Base-by-base conservation (phyloP, 1,284 basidiomycete species). In the Tremellales sp. region DNA sequence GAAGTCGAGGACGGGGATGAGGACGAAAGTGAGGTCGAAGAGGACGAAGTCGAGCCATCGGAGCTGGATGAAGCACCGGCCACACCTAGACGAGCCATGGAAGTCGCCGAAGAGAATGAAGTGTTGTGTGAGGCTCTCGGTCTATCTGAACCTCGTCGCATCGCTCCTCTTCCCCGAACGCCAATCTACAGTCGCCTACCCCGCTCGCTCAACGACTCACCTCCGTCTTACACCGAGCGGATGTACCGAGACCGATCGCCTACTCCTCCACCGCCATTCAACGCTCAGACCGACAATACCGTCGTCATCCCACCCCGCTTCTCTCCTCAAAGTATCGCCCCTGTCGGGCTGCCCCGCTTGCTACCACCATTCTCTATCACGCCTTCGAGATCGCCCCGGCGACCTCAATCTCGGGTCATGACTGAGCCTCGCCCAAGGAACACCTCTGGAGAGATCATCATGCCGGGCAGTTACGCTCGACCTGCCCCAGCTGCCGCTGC, bases 211-310 rank as follows among this genome's bases (percentile, higher is more conserved):
- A 15, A 31, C 15, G 29, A 31, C 15, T 8, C 10, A 8, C 29
- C 29, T 15, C 29, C 29, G 15, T 8, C 8, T 31, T 31, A 31
- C 29, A 15, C 29, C 15, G 10, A 8, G 8, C 29, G 29, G 15
- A 31, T 8, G 8, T 31, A 31, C 29, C 8, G 29, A 15, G 29
- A 31, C 15, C 29, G 43, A 24, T 40, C 49, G 11, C 49, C 49
- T 17, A 33, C 49, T 6, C 49, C 49, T n/a, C 49, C 49, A 19
- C 49, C 49, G n/a, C 49, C 49, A 15, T 50, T 50, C 49, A 50
- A 50, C 19, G 49, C 49, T 19, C 41, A 44, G 29, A 45, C 49
- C 11, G 49, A 50, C 35, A 11, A 21, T 4, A 13, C 40, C 10
- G 25, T 29, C 17, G 10, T 50, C 26, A 40, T 50, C 11, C 19